These are phyloP conservation scores for Thraustochytrium striatum DNA, from an alignment of 352 stramenopile genomes.

Conservation along the genomic window DNA sequence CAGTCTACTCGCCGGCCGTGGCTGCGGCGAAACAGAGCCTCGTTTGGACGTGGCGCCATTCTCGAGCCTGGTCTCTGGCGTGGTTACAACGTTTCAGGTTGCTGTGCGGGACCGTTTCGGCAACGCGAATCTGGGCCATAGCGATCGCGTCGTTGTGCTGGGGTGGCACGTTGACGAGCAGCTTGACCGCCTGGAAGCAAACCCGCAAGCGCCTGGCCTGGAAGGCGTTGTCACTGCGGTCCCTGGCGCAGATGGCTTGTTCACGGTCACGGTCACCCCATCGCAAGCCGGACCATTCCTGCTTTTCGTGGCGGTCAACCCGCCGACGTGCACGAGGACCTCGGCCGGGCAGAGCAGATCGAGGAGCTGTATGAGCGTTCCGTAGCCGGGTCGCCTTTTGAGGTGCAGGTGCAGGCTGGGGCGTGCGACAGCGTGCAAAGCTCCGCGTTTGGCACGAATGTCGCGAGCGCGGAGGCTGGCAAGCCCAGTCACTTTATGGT, in stretches of 20 bases:
- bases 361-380: background rate
- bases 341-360: background rate
- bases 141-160: background rate
- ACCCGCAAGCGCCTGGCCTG: background rate
- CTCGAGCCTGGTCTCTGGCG: background rate
- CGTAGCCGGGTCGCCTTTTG: background rate
- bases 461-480: background rate
- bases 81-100: slow-evolving; percentile 12
- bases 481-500: background rate
- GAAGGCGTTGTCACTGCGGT: background rate
- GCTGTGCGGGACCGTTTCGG: slow-evolving; percentile 12
- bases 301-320: slow-evolving; percentile 23
- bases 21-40: background rate
- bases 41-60: background rate
- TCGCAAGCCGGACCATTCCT: slow-evolving; percentile 7
- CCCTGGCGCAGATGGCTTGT: background rate
- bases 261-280: background rate
- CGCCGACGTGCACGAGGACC: background rate
- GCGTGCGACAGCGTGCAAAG: background rate
- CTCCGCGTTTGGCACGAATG: background rate
- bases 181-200: background rate
- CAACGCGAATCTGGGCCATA: background rate
- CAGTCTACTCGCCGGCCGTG: background rate
- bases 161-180: slow-evolving; percentile 12
- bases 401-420: background rate